Conservation (phyloP, 345 rosid genomes). For the Isatis tinctoria region DNA sequence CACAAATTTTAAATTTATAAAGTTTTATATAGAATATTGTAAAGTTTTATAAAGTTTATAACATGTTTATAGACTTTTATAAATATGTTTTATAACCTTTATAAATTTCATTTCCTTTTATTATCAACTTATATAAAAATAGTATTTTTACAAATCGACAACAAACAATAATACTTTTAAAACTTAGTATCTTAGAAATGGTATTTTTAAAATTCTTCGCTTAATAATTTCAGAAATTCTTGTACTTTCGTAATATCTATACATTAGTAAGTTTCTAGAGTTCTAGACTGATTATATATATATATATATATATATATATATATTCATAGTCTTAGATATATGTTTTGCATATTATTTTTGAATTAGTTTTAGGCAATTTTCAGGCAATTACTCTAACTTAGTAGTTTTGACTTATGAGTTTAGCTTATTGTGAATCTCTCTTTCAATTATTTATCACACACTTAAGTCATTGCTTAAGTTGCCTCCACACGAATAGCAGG, state of each 20-base stretch:
- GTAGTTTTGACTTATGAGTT: neutral
- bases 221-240: neutral
- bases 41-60: too few relatives aligned
- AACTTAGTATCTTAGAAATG: too few relatives aligned
- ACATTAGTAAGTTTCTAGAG: neutral
- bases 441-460: neutral
- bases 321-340: neutral
- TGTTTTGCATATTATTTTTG: neutral
- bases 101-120: too few relatives aligned
- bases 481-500: neutral
- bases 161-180: too few relatives aligned
- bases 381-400: neutral
- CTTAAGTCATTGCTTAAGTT: neutral
- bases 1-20: too few relatives aligned
- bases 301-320: too few relatives aligned
- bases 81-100: too few relatives aligned
- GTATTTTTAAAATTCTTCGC: too few relatives aligned
- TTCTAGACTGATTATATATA: neutral
- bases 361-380: neutral
- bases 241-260: neutral
- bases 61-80: too few relatives aligned
- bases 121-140: too few relatives aligned
- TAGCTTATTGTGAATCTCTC: neutral
- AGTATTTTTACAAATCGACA: too few relatives aligned
- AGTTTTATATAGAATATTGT: too few relatives aligned